A percentile compares a stretch with the other conserved stretches of the same genome.
Conservation (phyloP, 805 yeast species). For the Ogataea corticis region DNA sequence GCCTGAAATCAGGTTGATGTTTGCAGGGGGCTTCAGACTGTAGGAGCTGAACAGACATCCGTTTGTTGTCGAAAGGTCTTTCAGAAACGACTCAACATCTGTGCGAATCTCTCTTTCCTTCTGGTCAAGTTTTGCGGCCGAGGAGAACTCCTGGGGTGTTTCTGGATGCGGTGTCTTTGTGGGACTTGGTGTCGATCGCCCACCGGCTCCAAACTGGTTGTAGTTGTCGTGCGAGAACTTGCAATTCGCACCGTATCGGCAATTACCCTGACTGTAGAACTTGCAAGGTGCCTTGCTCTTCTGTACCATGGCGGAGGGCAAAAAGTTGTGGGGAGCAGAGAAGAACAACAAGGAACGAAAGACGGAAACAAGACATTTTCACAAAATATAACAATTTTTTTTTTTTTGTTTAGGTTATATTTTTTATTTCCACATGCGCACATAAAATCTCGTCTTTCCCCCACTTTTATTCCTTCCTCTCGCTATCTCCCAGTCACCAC, state of each 20-base stretch:
- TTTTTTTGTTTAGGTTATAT: background rate
- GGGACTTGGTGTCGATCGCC: constrained; percentile 8
- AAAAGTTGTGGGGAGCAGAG: background rate
- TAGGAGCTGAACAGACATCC: constrained; percentile 41
- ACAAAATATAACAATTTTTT: background rate
- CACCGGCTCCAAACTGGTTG: constrained; percentile 9
- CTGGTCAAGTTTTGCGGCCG: constrained; percentile 3
- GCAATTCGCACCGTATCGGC: constrained; percentile 46
- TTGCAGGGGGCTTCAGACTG: constrained; percentile 50
- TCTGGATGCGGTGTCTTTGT: constrained; percentile 2
- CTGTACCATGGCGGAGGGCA: constrained; percentile 11
- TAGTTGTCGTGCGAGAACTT: constrained; percentile 42
- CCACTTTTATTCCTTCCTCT: background rate
- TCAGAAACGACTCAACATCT: background rate
- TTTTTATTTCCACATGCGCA: background rate
- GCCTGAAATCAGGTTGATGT: constrained; percentile 47
- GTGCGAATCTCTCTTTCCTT: background rate
- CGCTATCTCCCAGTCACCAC: background rate
- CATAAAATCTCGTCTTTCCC: background rate
- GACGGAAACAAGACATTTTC: background rate
- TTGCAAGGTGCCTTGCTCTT: constrained; percentile 41
- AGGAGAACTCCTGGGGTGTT: constrained; percentile 10
- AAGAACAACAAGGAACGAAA: background rate
- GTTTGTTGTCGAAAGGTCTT: constrained; percentile 9
- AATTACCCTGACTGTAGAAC: constrained; percentile 41